Evolutionary conservation across 768 basidiomycete species (phyloP).

Genomic region (Xerocomellus chrysenteron): DNA sequence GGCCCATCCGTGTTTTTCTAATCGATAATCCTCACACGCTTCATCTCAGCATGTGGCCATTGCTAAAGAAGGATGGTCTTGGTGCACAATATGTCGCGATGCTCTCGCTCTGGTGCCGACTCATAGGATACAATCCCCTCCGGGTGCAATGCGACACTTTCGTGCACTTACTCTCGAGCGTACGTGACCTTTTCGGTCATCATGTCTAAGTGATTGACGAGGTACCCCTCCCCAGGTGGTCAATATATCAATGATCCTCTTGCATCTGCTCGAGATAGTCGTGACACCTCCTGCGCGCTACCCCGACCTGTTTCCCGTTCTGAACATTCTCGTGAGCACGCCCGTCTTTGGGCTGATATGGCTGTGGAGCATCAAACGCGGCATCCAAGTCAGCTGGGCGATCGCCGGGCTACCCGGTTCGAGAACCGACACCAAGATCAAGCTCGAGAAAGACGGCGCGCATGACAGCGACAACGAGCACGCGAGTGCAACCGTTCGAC

Average conservation of each 20-base stretch:
- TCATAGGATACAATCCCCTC: slow-evolving; percentile 77
- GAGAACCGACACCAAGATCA: not conserved
- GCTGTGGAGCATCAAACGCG: slow-evolving; percentile 86
- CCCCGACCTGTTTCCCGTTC: slow-evolving; percentile 81
- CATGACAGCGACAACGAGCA: slow-evolving; percentile 11
- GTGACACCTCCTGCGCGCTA: slow-evolving; percentile 69
- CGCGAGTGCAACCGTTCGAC: not conserved
- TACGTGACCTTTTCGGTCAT: slow-evolving; percentile 24
- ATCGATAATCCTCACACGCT: not conserved
- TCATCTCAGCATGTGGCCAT: slow-evolving; percentile 83
- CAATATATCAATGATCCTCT: slow-evolving; percentile 50
- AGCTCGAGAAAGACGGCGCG: not conserved
- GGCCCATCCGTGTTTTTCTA: slow-evolving; percentile 12
- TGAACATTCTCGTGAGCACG: slow-evolving; percentile 80
- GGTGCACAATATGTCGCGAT: slow-evolving; percentile 70
- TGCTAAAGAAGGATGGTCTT: slow-evolving; percentile 77
- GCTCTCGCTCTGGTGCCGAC: slow-evolving; percentile 75
- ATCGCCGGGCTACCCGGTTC: slow-evolving; percentile 52
- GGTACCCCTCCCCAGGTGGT: slow-evolving; percentile 37
- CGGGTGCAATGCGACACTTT: slow-evolving; percentile 43
- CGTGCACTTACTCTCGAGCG: slow-evolving; percentile 53
- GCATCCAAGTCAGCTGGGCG: slow-evolving; percentile 80
- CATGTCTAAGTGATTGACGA: not conserved
- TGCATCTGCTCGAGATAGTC: slow-evolving; percentile 67
- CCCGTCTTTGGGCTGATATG: slow-evolving; percentile 81